Conservation (phyloP, 2,329 filamentous ascomycete species). For the Pseudocercospora pini-densiflorae region DNA sequence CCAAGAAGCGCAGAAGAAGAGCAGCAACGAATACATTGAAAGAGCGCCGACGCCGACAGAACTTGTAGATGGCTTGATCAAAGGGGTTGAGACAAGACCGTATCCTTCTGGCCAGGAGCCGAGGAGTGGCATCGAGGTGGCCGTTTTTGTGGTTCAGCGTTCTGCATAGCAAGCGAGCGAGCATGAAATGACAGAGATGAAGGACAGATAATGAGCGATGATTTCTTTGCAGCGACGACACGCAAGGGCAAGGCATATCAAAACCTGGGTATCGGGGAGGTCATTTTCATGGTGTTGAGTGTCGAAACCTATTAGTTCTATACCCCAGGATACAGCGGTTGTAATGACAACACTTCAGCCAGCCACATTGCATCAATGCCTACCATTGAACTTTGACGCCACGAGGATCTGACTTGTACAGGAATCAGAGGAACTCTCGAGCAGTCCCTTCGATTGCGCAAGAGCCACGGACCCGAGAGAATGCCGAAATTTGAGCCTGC, state of each 20-base stretch:
- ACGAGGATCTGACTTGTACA: neutral
- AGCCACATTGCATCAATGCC: neutral
- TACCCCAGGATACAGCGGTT: slow-evolving; percentile 5
- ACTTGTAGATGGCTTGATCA: slow-evolving; percentile 62
- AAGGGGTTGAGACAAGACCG: slow-evolving; percentile 59
- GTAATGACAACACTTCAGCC: slow-evolving; percentile 2
- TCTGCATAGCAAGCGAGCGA: slow-evolving; percentile 28
- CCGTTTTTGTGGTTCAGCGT: slow-evolving; percentile 52
- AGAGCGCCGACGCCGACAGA: slow-evolving; percentile 51
- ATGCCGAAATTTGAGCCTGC: neutral
- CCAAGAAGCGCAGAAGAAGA: slow-evolving; percentile 48
- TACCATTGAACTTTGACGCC: neutral
- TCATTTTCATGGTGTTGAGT: neutral
- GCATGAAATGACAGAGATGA: slow-evolving; percentile 13
- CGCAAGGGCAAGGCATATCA: neutral
- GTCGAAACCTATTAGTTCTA: neutral
- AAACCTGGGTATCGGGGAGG: neutral
- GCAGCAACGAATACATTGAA: slow-evolving; percentile 39
- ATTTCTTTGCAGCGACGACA: neutral
- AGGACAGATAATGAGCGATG: slow-evolving; percentile 9
- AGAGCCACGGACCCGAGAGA: neutral
- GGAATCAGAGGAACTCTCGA: neutral
- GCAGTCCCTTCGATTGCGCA: neutral
- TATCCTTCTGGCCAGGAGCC: slow-evolving; percentile 52
- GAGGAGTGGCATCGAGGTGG: slow-evolving; percentile 52